Evolutionary conservation across 495 filamentous ascomycete genomes (phyloP).

Genomic region (Neurospora sp.): DNA sequence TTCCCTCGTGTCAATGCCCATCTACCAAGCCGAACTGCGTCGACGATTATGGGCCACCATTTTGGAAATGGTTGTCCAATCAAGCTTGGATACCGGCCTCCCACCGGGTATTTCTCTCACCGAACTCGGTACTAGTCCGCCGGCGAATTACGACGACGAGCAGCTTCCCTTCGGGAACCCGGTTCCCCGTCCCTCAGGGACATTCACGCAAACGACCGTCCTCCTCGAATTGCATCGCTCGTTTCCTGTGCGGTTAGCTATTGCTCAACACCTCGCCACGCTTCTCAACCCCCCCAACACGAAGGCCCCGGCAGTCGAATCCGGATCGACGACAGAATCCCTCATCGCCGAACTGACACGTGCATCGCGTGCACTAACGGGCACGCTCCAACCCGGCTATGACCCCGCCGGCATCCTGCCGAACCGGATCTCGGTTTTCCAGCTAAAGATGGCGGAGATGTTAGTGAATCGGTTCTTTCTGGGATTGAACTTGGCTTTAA

Average conservation of each 20-base stretch:
- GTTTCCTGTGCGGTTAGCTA: slow-evolving; percentile 24
- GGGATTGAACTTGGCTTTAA: slow-evolving; percentile 25
- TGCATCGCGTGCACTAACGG: slow-evolving; percentile 21
- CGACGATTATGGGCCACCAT: slow-evolving; percentile 60
- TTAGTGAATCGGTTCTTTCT: slow-evolving; percentile 46
- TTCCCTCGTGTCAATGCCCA: slow-evolving; percentile 33
- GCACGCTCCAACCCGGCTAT: slow-evolving; percentile 23
- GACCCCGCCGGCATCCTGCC: slow-evolving; percentile 25
- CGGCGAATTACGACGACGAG: slow-evolving; percentile 42
- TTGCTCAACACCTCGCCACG: slow-evolving; percentile 26
- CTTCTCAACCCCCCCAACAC: slow-evolving; percentile 20
- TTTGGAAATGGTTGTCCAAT: slow-evolving; percentile 50
- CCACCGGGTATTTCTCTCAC: slow-evolving; percentile 42
- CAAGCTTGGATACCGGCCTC: slow-evolving; percentile 49
- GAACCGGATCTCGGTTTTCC: slow-evolving; percentile 24
- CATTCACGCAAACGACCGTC: slow-evolving; percentile 32
- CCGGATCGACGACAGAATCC: neutral
- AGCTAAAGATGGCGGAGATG: slow-evolving; percentile 28
- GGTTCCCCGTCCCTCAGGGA: slow-evolving; percentile 8
- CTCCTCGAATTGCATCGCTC: slow-evolving; percentile 27
- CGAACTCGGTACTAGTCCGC: slow-evolving; percentile 49
- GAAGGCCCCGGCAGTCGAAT: slow-evolving; percentile 29
- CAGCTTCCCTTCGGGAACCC: slow-evolving; percentile 21
- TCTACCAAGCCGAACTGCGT: slow-evolving; percentile 53
- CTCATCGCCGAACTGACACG: slow-evolving; percentile 20